Base-by-base conservation (phyloP, 495 filamentous ascomycete species). In the Saxophila tyrrhenica region DNA sequence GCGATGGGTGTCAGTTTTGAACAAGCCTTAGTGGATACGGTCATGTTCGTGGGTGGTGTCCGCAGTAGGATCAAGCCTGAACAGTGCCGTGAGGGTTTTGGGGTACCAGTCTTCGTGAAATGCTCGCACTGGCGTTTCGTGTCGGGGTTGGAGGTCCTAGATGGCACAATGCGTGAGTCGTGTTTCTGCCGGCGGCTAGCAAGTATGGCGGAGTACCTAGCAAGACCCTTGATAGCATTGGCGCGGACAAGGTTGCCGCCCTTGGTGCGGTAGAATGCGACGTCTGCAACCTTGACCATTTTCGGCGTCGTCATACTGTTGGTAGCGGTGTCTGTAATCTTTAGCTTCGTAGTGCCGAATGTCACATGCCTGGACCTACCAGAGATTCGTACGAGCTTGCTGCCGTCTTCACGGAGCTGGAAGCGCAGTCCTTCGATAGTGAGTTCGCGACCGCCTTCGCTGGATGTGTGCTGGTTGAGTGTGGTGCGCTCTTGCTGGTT, bases 21-120 rank as follows among this genome's bases (percentile, higher is more conserved):
- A 45, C 35, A 52, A 38, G 7, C 20, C 50, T 55, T 55, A 55
- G 50, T 46, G 43, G 59, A 66, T 52, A 68, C 64, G 59, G 45
- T 50, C 24, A 35, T 3, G 38, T 42, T 2, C 17, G 24, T 48
- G 35, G 21, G 5, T 38, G n/a, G 15, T 23, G 25, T 49, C 25
- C 10, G 23, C 11, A 35, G 25, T 13, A 17, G 38, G 25, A n/a
- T 13, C 48, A 22, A 22, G 51, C 51, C 49, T 25, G 48, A 11
- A 9, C 25, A 43, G 32, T 45, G 23, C 1, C 17, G 56, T 38
- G 44, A 52, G 64, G 59, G 68, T 61, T 60, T 61, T 17, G 19
- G 62, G 78, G 73, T 97, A 97, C 91, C 91, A 72, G 87, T 92
- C 72, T 80, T 84, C 69, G 88, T 84, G 66, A 95, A 97, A 67